Conservation (phyloP, 2,329 filamentous ascomycete genomes). For the Paracoccidioides brasiliensis region DNA sequence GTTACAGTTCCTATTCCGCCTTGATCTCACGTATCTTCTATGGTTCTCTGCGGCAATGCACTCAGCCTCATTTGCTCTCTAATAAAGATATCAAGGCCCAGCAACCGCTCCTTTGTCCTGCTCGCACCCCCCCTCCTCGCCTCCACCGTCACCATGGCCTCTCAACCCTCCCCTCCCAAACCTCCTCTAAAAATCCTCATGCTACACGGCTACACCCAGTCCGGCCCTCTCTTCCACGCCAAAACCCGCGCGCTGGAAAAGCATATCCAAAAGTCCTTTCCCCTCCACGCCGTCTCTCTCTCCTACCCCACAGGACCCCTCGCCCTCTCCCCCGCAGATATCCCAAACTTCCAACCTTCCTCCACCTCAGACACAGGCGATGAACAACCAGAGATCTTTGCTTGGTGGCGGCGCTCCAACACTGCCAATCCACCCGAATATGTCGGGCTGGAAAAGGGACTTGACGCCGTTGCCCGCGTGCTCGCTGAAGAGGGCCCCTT, state of each 20-base stretch:
- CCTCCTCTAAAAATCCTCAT: conserved; percentile 52
- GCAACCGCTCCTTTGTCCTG: not conserved
- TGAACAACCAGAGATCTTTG: conserved; percentile 54
- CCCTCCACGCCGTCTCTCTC: conserved; percentile 45
- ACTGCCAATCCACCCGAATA: conserved; percentile 55
- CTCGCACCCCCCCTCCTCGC: not conserved
- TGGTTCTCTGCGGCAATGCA: not conserved
- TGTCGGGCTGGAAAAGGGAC: conserved; percentile 53
- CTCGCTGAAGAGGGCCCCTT: conserved; percentile 54
- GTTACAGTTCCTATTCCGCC: too few species aligned
- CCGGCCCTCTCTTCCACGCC: conserved; percentile 66
- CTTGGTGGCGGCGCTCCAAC: conserved; percentile 61
- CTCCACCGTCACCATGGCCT: conserved; percentile 2
- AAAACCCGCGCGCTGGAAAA: conserved; percentile 85
- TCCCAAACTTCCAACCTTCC: conserved; percentile 51
- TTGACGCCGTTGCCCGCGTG: conserved; percentile 48
- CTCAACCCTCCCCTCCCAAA: not conserved
- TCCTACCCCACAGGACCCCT: conserved; percentile 58
- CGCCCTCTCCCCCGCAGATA: conserved; percentile 49
- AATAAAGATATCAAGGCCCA: not conserved
- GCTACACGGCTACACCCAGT: conserved; percentile 86
- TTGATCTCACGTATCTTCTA: not conserved
- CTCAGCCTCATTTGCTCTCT: not conserved
- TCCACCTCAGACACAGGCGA: conserved; percentile 20
- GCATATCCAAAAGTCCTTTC: conserved; percentile 60